phyloP scores from a whole-genome alignment of 768 basidiomycete genomes.

The Paxillus ammoniavirescens region DNA sequence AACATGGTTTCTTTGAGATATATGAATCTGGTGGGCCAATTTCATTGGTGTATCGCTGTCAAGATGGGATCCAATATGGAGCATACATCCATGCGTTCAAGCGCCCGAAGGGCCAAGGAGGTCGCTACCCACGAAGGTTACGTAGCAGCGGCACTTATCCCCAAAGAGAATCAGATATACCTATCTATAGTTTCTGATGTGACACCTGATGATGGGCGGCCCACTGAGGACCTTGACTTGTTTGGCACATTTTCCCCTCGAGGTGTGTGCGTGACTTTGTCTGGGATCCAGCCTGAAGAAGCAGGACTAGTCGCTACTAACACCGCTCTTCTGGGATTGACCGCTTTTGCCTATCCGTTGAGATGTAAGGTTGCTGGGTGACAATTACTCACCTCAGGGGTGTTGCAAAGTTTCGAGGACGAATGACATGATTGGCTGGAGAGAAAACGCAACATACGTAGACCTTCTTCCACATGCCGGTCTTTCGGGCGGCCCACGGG shows the following conservation, averaged over 20 bases:
- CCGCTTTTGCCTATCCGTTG: conserved; percentile 1
- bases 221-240: background rate
- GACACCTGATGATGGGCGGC: background rate
- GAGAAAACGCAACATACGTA: background rate
- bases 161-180: background rate
- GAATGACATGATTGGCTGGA: background rate
- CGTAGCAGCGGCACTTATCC: conserved; percentile 5
- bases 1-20: background rate
- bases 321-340: conserved; percentile 5
- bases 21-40: conserved; percentile 3
- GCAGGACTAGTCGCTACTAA: background rate
- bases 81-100: background rate
- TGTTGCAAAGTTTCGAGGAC: conserved; percentile 1
- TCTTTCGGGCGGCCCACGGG: background rate
- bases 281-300: background rate
- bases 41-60: background rate
- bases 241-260: conserved; percentile 4
- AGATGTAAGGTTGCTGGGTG: conserved; percentile 3
- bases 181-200: conserved; percentile 6
- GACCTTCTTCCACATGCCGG: background rate
- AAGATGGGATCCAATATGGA: background rate
- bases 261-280: conserved; percentile 3
- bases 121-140: conserved; percentile 8
- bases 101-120: background rate
- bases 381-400: background rate